Conservation (phyloP, 345 rosid genomes). For the Toxicodendron radicans region DNA sequence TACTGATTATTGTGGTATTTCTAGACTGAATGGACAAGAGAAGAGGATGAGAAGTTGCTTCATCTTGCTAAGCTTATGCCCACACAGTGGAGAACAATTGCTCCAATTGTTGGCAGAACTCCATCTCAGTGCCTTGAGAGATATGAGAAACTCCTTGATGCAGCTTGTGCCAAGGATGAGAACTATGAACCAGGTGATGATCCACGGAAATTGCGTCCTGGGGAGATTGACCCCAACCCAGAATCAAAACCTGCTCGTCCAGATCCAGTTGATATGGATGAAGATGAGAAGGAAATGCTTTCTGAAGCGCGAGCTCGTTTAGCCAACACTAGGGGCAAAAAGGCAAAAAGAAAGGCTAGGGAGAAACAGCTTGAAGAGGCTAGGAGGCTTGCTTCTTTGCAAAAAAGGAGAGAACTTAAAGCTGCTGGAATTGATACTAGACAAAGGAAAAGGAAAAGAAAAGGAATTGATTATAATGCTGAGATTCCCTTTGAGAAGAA, state of each 20-base stretch:
- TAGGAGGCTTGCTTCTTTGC: constrained; percentile 97
- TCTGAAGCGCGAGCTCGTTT: constrained; percentile 97
- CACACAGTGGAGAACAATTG: constrained; percentile 98
- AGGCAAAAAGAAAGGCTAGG: constrained; percentile 97
- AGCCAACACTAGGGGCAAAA: constrained; percentile 95
- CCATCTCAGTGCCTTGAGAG: constrained; percentile 99
- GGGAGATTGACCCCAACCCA: constrained; percentile 98
- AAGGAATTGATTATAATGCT: constrained; percentile 95
- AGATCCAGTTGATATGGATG: constrained; percentile 99
- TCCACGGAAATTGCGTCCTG: constrained; percentile 93
- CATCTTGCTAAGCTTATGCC: constrained; percentile 99
- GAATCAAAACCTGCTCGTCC: constrained; percentile 99
- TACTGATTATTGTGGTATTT: constrained; percentile 20
- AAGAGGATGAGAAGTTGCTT: constrained; percentile 97
- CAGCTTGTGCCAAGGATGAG: constrained; percentile 96
- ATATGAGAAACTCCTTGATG: constrained; percentile 96
- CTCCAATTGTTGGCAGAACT: constrained; percentile 98
- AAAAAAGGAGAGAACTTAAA: constrained; percentile 94
- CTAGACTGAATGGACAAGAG: constrained; percentile 99
- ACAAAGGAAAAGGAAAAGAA: constrained; percentile 81
- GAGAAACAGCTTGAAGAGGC: constrained; percentile 99
- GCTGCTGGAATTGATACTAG: constrained; percentile 95
- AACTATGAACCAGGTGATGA: constrained; percentile 95
- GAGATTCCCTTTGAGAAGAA: constrained; percentile 97
- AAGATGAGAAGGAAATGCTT: constrained; percentile 99